These are phyloP conservation scores for Achaetomium macrosporum DNA, from an alignment of 2,329 filamentous ascomycete species.

Conservation along the genomic window DNA sequence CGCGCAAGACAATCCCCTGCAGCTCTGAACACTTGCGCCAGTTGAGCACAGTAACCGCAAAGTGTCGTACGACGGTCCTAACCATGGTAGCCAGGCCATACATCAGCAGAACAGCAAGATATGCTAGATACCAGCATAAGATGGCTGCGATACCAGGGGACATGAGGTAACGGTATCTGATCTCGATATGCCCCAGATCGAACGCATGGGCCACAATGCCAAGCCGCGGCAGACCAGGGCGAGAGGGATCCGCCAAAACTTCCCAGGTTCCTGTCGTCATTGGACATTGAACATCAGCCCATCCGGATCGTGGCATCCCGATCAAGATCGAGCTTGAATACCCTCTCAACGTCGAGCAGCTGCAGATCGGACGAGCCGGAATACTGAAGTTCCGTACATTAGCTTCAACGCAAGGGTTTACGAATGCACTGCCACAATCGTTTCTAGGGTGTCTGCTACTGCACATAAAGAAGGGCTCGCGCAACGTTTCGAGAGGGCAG, in stretches of 20 bases:
- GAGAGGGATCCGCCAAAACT: background rate
- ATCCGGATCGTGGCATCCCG: conserved; percentile 15
- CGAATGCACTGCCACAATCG: background rate
- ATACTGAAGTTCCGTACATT: no score
- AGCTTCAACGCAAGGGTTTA: background rate
- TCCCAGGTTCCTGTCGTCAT: conserved; percentile 6
- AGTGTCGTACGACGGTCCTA: background rate
- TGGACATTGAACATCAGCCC: conserved; percentile 7
- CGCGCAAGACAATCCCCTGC: background rate
- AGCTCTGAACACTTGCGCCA: background rate
- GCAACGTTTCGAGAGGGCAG: background rate
- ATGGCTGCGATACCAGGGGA: no score
- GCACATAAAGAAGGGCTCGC: background rate
- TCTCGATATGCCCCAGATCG: no score
- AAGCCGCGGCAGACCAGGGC: background rate
- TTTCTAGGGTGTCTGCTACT: background rate
- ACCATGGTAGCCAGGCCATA: background rate
- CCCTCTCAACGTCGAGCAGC: background rate
- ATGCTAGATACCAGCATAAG: background rate
- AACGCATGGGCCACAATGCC: background rate
- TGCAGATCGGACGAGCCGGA: background rate
- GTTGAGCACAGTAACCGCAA: no score
- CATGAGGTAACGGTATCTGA: no score
- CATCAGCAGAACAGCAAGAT: background rate
- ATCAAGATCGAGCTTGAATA: background rate